Conservation (phyloP, 192 early-diverging fungal genomes). For the Glomus cerebriforme region DNA sequence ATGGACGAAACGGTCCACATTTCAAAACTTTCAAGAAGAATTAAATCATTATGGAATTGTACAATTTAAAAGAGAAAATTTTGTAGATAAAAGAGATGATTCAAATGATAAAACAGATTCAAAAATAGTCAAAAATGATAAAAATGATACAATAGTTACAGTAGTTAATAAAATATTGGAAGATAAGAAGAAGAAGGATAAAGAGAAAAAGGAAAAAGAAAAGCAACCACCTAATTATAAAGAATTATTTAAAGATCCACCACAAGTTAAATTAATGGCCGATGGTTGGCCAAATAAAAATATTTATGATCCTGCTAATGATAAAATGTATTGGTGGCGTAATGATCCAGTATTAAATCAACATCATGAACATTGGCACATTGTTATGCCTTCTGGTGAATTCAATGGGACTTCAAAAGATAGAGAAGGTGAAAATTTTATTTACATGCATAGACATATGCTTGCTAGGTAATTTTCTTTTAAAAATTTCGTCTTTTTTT, state of each 20-base stretch:
- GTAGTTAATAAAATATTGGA: too few relatives aligned
- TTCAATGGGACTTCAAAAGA: neutral
- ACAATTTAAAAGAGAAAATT: neutral
- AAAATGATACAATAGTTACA: too few relatives aligned
- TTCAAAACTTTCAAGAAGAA: neutral
- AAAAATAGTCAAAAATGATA: too few relatives aligned
- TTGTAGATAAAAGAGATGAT: neutral
- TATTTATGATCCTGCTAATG: neutral
- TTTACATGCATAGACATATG: constrained; percentile 9
- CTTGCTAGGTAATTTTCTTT: constrained; percentile 4
- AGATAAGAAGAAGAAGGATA: neutral
- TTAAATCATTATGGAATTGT: neutral
- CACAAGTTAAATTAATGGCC: neutral
- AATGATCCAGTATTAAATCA: constrained; percentile 11
- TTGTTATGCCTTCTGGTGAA: neutral
- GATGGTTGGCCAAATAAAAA: constrained; percentile 9
- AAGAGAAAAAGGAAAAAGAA: neutral
- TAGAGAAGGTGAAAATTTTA: constrained; percentile 21
- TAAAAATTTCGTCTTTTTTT: too few relatives aligned
- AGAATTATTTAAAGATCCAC: constrained; percentile 3
- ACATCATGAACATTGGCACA: constrained; percentile 18
- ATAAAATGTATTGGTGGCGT: constrained; percentile 20
- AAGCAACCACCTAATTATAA: neutral
- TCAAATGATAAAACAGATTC: too few relatives aligned
- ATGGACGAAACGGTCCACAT: neutral